Base-by-base conservation (phyloP, 495 filamentous ascomycete genomes). In the Aspergillus diversus region DNA sequence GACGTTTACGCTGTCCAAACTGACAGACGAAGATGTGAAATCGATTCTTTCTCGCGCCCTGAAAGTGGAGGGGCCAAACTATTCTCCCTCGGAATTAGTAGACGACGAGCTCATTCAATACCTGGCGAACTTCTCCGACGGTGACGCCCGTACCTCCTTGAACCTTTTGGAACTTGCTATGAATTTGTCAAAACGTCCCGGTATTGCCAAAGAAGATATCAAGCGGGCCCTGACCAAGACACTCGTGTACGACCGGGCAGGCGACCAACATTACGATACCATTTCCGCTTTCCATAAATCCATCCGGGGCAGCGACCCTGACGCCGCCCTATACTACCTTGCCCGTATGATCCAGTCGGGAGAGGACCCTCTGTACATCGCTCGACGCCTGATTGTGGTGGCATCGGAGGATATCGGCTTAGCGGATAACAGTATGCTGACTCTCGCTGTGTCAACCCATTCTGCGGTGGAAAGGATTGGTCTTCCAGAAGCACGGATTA, bases 261-360 rank as follows among this genome's bases (percentile, higher is more conserved):
- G 95, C 31, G 95, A 99, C 75, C 90, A 96, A 71, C 95, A 98
- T 75, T 99, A 85, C 64, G 93, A 98, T 70, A 92, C 90, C 54
- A 98, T 99, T 67, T 96, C 91, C 3, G 95, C 95, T 50, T 95
- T 99, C 72, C 95, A 99, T 80, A 99, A 99, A 66, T 92, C 92
- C 13, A 85, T 98, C 33, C 90, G 95, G 16, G 95, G 95, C 21
- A 90, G 87, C 57, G 86, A 95, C 69, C 77, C 94, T 2, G 89
- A 98, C 74, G 95, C 93, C 0, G 82, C 93, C 1, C 81, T 99
- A 3, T 98, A 97, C 77, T 99, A 97, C 72, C 86, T 99, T 6
- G 89, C 90, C 4, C 89, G 95, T 49, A 99, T 99, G 95, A 83
- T 99, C n/a, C 88, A 95, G 63, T 92, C 90, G 1, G 95, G 95